phyloP scores from a whole-genome alignment of 2,329 filamentous ascomycete species.

The Trichoderma hamatum region DNA sequence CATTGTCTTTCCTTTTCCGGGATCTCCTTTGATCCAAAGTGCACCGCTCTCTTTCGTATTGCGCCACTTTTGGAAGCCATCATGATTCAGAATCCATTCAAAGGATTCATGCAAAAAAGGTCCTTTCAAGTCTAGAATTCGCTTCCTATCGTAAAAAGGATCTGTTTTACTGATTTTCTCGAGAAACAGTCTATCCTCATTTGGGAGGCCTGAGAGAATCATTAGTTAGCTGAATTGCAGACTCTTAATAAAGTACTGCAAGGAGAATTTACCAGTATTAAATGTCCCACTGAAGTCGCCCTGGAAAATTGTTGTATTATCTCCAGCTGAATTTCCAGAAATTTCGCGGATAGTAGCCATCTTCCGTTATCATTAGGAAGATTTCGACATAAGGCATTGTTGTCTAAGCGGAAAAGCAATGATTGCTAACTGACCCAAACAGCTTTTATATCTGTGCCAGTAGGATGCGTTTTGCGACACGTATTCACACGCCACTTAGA shows the following conservation, averaged over 20 bases:
- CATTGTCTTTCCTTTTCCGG: conserved; percentile 52
- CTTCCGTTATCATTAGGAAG: neutral
- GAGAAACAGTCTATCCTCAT: neutral
- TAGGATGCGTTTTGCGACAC: neutral
- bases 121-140: conserved; percentile 42
- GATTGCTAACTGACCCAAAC: neutral
- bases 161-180: neutral
- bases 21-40: conserved; percentile 45
- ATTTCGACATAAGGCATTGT: neutral
- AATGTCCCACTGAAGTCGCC: neutral
- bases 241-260: no score
- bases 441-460: neutral
- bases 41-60: conserved; percentile 30
- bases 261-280: no score
- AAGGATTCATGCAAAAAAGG: conserved; percentile 39
- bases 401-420: no score
- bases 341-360: neutral
- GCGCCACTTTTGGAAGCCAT: conserved; percentile 31
- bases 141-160: conserved; percentile 36
- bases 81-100: conserved; percentile 40
- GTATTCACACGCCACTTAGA: neutral
- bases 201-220: neutral
- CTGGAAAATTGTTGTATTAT: neutral
- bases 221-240: neutral
- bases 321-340: neutral